Percentiles rank a stretch among this genome's conserved stretches.
These are phyloP conservation scores for Willaertia magna DNA, from an alignment of 208 protist genomes.

Conservation along the genomic window DNA sequence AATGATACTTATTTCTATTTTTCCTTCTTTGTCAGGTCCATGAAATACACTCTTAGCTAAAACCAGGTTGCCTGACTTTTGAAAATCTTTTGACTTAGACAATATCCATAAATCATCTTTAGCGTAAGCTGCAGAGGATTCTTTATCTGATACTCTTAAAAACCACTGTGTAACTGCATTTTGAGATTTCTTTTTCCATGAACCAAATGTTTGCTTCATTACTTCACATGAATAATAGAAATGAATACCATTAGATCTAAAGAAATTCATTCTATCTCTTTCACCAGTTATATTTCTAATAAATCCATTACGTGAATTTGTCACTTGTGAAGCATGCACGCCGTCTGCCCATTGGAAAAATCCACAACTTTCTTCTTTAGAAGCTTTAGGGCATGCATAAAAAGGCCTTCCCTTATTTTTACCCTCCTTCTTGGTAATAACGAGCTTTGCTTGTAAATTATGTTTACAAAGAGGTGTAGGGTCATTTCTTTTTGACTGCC, in stretches of 20 bases:
- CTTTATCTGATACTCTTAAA: not conserved
- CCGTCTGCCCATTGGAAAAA: constrained; percentile 10
- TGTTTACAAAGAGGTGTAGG: not conserved
- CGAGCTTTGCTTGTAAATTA: not conserved
- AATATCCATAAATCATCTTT: constrained; percentile 16
- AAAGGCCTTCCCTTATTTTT: constrained; percentile 11
- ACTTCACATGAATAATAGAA: constrained; percentile 14
- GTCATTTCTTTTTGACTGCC: not conserved
- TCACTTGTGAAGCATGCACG: not conserved
- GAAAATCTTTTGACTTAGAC: not conserved
- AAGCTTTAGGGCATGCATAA: not conserved
- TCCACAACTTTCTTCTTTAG: not conserved
- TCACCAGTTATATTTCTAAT: not conserved
- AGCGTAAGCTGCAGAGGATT: not conserved
- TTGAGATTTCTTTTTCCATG: not conserved
- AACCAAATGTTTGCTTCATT: not conserved
- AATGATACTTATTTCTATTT: not conserved
- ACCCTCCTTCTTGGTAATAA: constrained; percentile 1
- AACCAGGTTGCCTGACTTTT: not conserved
- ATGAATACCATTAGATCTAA: not conserved
- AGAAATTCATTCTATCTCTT: not conserved
- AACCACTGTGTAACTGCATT: not conserved
- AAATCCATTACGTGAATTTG: not conserved
- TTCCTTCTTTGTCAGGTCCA: not conserved
- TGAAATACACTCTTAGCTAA: not conserved